phyloP scores from a whole-genome alignment of 352 stramenopile genomes.

The Phytophthora sp. region DNA sequence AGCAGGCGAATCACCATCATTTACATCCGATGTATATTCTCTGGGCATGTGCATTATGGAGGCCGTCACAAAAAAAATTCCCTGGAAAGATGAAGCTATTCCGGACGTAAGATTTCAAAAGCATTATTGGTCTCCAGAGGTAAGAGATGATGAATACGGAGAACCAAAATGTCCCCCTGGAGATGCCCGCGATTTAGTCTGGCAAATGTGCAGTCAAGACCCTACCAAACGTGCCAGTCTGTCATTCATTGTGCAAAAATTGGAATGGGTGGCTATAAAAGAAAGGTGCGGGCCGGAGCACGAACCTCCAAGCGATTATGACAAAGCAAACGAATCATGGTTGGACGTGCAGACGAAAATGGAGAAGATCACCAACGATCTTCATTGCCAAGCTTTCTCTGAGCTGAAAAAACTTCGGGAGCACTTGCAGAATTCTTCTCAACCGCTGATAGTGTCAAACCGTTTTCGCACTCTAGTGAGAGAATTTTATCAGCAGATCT shows the following conservation, averaged over 20 bases:
- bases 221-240: not conserved
- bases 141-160: not conserved
- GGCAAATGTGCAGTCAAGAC: conserved; percentile 5
- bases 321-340: not conserved
- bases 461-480: not conserved
- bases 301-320: not conserved
- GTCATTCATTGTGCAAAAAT: not conserved
- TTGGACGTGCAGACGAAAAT: not conserved
- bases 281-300: not conserved
- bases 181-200: not conserved
- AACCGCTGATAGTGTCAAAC: not conserved
- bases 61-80: conserved; percentile 6
- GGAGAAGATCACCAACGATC: not conserved
- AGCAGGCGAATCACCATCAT: not conserved
- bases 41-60: conserved; percentile 28
- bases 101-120: not conserved
- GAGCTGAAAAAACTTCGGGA: not conserved
- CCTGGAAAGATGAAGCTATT: conserved; percentile 1
- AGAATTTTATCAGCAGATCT: not conserved
- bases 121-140: not conserved
- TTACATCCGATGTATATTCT: conserved; percentile 19
- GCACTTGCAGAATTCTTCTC: not conserved
- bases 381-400: not conserved
- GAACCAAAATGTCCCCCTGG: not conserved
- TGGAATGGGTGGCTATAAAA: not conserved